phyloP scores from a whole-genome alignment of 2,329 filamentous ascomycete species.

The Incumbomyces delicatus region DNA sequence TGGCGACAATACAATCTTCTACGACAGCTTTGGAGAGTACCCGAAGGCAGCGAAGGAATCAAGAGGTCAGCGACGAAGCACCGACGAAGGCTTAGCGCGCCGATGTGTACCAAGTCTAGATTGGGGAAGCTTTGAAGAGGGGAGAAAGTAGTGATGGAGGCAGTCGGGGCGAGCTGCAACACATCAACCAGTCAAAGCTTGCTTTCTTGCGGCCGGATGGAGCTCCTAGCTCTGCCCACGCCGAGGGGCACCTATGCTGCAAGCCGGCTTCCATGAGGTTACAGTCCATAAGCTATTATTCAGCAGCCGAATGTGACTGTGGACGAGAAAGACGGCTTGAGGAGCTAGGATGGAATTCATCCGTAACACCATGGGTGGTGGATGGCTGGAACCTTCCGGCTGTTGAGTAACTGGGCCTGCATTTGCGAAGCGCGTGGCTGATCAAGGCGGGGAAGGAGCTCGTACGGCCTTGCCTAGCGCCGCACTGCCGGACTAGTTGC shows the following conservation, averaged over 20 bases:
- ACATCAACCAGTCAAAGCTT: slow-evolving; percentile 1
- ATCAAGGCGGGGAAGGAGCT: too few relatives aligned
- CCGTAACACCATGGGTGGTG: too few relatives aligned
- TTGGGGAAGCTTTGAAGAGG: slow-evolving; percentile 3
- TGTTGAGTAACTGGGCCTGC: too few relatives aligned
- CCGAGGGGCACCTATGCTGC: neutral
- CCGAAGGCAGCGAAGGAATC: too few relatives aligned
- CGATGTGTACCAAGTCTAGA: slow-evolving; percentile 1
- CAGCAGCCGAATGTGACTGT: neutral
- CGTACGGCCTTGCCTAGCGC: too few relatives aligned
- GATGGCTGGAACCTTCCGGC: too few relatives aligned
- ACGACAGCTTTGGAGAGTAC: too few relatives aligned
- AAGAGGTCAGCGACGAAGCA: neutral
- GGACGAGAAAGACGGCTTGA: neutral
- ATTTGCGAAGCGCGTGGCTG: too few relatives aligned
- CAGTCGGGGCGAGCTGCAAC: slow-evolving; percentile 5
- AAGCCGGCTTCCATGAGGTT: slow-evolving; percentile 1
- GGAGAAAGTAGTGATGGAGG: slow-evolving; percentile 2
- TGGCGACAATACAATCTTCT: too few relatives aligned
- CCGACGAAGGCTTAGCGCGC: neutral
- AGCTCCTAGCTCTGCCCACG: neutral
- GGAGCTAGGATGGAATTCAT: neutral
- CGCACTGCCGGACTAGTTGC: too few relatives aligned
- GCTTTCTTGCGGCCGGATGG: neutral
- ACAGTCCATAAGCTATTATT: slow-evolving; percentile 1